phyloP scores from a whole-genome alignment of 495 filamentous ascomycete species.

The Sporormia fimetaria region DNA sequence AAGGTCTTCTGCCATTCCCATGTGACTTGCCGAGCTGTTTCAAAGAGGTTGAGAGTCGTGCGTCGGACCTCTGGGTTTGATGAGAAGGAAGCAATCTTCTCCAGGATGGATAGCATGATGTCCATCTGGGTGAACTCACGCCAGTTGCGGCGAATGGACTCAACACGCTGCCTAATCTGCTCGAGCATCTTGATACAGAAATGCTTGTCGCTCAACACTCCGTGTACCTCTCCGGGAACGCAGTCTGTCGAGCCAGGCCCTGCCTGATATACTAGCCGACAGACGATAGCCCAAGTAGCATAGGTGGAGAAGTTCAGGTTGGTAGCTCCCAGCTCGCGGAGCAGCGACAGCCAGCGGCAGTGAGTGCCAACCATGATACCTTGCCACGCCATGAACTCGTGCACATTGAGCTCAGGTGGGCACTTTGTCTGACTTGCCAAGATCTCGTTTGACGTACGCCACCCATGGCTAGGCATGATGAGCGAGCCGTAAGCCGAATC shows the following conservation, averaged over 20 bases:
- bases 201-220: slow-evolving; percentile 34
- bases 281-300: slow-evolving; percentile 33
- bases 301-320: slow-evolving; percentile 46
- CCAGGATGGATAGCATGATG: slow-evolving; percentile 35
- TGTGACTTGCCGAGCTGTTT: slow-evolving; percentile 18
- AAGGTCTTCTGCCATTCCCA: slow-evolving; percentile 34
- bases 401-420: slow-evolving; percentile 36
- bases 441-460: slow-evolving; percentile 44
- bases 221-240: slow-evolving; percentile 35
- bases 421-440: slow-evolving; percentile 44
- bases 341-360: slow-evolving; percentile 39
- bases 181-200: slow-evolving; percentile 39
- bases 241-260: slow-evolving; percentile 34
- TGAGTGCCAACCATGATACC: slow-evolving; percentile 35
- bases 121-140: slow-evolving; percentile 42
- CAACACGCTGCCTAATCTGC: slow-evolving; percentile 35
- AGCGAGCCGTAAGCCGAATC: slow-evolving; percentile 22
- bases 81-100: slow-evolving; percentile 28
- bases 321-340: slow-evolving; percentile 41
- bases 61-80: slow-evolving; percentile 17
- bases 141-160: slow-evolving; percentile 39
- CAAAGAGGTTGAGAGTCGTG: slow-evolving; percentile 21
- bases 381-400: slow-evolving; percentile 44
- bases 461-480: slow-evolving; percentile 19
- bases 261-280: slow-evolving; percentile 37